Percentiles rank a stretch among this genome's conserved stretches.
phyloP scores from a whole-genome alignment of 345 rosid species.

The Camelina neglecta region DNA sequence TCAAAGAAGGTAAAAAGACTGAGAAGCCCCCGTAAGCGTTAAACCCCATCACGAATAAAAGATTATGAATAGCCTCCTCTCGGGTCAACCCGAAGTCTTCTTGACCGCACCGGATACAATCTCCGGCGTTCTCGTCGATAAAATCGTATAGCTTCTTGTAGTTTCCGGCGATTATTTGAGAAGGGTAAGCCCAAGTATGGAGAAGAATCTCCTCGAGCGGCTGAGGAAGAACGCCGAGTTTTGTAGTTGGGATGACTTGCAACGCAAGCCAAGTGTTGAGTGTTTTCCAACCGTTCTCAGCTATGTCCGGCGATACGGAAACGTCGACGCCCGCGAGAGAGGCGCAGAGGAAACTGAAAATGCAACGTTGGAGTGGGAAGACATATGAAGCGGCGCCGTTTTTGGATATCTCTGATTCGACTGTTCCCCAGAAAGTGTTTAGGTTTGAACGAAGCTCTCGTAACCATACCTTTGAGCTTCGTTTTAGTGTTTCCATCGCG shows the following conservation, averaged over 20 bases:
- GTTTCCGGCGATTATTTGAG: constrained; percentile 57
- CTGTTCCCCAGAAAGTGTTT: constrained; percentile 56
- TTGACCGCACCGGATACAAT: constrained; percentile 53
- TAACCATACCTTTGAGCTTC: constrained; percentile 72
- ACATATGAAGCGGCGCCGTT: constrained; percentile 49
- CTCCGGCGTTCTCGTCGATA: constrained; percentile 56
- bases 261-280: constrained; percentile 69
- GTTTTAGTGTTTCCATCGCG: constrained; percentile 59
- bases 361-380: constrained; percentile 55
- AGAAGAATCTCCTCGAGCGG: constrained; percentile 78
- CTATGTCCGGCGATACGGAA: constrained; percentile 48
- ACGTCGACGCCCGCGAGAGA: constrained; percentile 71
- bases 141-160: constrained; percentile 62
- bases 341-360: constrained; percentile 67
- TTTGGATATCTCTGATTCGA: constrained; percentile 55
- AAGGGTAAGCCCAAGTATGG: constrained; percentile 82
- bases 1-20: constrained; percentile 55
- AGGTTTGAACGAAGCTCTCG: constrained; percentile 55
- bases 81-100: constrained; percentile 65
- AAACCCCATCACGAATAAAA: constrained; percentile 73
- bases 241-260: constrained; percentile 64
- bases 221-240: constrained; percentile 49
- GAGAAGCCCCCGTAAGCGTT: constrained; percentile 92
- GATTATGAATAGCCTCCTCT: constrained; percentile 67
- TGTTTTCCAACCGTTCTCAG: constrained; percentile 55